Base-by-base conservation (phyloP, 2,329 filamentous ascomycete species). In the Chaetomiaceae sp. region DNA sequence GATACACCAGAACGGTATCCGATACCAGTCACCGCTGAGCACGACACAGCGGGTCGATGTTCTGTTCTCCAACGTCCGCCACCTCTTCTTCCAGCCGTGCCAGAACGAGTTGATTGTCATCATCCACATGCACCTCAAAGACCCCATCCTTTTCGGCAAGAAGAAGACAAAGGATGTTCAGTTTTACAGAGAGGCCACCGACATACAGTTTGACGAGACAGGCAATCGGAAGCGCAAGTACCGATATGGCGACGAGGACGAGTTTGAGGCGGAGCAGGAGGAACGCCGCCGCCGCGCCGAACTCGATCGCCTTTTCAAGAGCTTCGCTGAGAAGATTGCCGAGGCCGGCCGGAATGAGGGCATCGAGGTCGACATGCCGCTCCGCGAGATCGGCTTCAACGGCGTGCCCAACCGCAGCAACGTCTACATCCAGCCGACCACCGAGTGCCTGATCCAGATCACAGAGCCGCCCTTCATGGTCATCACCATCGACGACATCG, bases 81-180 rank as follows among this genome's bases (percentile, higher is more conserved):
- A 99, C 66, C 78, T 99, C 3, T 99, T 99, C 77, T 99, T 99
- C 77, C 93, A 99, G 69, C 93, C 95, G 23, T 97, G 90, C 63
- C 87, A 90, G 62, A 89, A 96, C 64, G 93, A 99, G 68, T 74
- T 99, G 63, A 95, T 99, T 59, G 95, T 99, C 59, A 89, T 99
- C 62, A 96, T 99, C 60, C 93, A 99, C 68, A 87, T 99, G 50
- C 93, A 99, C 68, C 81, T 99, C 44, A 96, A 96, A 72, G 95
- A 96, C 55, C 93, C 93, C 3, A 97, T 99, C 66, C 90, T 99
- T 69, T 87, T 99, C 56, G 93, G 93, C 55, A 82, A 85, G 72
- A 95, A 95, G 74, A 99, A 99, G 81, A 95, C 93, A 10, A 96
- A 93, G 73, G 95, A 99, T 67, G 87, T 99, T 1, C 95, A 99